Evolutionary conservation across 2,329 filamentous ascomycete species (phyloP).

Genomic region (Cytospora chrysosperma): DNA sequence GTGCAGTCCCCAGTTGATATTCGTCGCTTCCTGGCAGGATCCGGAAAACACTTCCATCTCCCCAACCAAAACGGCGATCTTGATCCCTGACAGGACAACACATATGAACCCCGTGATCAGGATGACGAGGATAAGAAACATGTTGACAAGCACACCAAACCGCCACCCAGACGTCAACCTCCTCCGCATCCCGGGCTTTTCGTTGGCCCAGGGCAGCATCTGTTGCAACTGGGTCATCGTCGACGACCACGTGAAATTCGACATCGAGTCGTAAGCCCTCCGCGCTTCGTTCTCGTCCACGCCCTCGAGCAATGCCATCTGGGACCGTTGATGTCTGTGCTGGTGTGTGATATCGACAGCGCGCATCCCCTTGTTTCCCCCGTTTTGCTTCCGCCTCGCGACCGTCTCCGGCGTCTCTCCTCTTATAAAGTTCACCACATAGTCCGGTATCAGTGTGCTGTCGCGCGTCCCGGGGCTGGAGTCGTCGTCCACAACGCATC

Average conservation of each 20-base stretch:
- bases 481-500: slow-evolving; percentile 22
- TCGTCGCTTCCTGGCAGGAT: slow-evolving; percentile 37
- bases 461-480: slow-evolving; percentile 29
- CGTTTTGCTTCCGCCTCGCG: slow-evolving; percentile 44
- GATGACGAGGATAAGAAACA: slow-evolving; percentile 37
- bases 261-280: slow-evolving; percentile 13
- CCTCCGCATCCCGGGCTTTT: slow-evolving; percentile 23
- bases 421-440: slow-evolving; percentile 54
- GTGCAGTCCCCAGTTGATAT: slow-evolving; percentile 43
- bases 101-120: slow-evolving; percentile 29
- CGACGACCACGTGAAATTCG: slow-evolving; percentile 18
- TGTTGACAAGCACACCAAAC: slow-evolving; percentile 46
- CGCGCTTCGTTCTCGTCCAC: slow-evolving; percentile 16
- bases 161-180: slow-evolving; percentile 45
- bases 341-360: slow-evolving; percentile 34
- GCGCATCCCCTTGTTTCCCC: slow-evolving; percentile 32
- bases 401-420: slow-evolving; percentile 55
- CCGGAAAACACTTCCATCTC: slow-evolving; percentile 41
- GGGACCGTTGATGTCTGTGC: slow-evolving; percentile 33
- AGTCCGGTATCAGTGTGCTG: slow-evolving; percentile 52
- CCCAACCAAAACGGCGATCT: slow-evolving; percentile 35
- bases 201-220: slow-evolving; percentile 22
- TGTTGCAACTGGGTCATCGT: slow-evolving; percentile 24
- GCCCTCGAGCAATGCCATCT: slow-evolving; percentile 36
- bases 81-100: slow-evolving; percentile 39